Percentiles rank a stretch among this genome's conserved stretches.
phyloP scores from a whole-genome alignment of 2,329 filamentous ascomycete genomes.

The Cryphonectria carpinicola region DNA sequence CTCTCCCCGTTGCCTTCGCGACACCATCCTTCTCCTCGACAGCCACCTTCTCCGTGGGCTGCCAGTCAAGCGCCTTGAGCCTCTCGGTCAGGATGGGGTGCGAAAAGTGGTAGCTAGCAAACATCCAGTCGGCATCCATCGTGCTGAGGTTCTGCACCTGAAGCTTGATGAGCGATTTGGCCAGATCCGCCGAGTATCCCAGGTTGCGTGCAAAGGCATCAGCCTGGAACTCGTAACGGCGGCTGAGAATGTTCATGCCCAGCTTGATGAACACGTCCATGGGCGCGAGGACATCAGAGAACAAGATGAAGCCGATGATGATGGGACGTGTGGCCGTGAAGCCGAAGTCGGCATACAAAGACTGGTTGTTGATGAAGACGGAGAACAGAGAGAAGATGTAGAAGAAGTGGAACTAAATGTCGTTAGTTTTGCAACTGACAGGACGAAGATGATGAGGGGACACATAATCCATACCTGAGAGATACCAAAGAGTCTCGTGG shows the following conservation, averaged over 20 bases:
- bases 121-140: constrained; percentile 99
- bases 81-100: constrained; percentile 95
- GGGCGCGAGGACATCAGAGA: constrained; percentile 93
- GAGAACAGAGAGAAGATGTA: constrained; percentile 97
- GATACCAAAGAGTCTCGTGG: constrained; percentile 86
- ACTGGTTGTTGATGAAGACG: constrained; percentile 94
- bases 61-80: constrained; percentile 88
- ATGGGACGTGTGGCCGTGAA: constrained; percentile 84
- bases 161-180: constrained; percentile 89
- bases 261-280: constrained; percentile 96
- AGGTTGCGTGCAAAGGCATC: constrained; percentile 86
- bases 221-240: constrained; percentile 95
- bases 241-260: constrained; percentile 92
- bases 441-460: neutral
- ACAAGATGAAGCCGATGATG: constrained; percentile 95
- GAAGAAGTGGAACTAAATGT: constrained; percentile 79
- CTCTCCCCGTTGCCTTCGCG: constrained; percentile 74
- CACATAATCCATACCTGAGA: constrained; percentile 63
- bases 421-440: constrained; percentile 35
- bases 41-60: constrained; percentile 58
- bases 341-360: constrained; percentile 88
- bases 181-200: constrained; percentile 82
- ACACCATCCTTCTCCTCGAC: constrained; percentile 49
- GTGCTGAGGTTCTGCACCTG: constrained; percentile 98
- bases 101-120: constrained; percentile 97